Base-by-base conservation (phyloP, 169 alveolate species). In the Neospora caninum region DNA sequence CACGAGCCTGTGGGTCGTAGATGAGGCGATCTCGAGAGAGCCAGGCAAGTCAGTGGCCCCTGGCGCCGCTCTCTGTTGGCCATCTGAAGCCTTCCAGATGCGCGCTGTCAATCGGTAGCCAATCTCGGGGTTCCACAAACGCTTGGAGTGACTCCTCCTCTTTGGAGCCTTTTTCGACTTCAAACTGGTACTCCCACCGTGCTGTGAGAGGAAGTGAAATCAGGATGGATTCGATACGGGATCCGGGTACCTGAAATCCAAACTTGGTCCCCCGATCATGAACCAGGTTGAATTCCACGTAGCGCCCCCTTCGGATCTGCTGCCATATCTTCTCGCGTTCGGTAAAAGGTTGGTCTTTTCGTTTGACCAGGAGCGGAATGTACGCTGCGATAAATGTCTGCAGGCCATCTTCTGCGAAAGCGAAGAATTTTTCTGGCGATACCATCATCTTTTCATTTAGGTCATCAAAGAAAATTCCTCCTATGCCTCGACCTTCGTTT, bases 401-500 rank as follows among this genome's bases (percentile, higher is more conserved):
- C 93, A 95, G 49, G 70, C 92, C 91, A 38, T 95, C 94, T 34
- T 64, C 78, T 43, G 94, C 93, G 80, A 95, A 92, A 67, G 73
- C 91, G 91, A 89, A 54, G 73, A 83, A 87, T 36, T 83, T 91
- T 93, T 88, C 96, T 36, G 91, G 94, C 82, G 93, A 73, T 88
- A 22, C 91, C 88, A 29, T 34, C 93, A 88, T 93, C 92, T 94
- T 95, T 41, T 92, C 93, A 87, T 96, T 95, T 80, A 98, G 93
- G 92, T 97, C 98, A 89, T 98, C 99, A 93, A 97, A 98, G 93
- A 98, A 98, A 27, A 97, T 97, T 34, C 99, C 99, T 18, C 99
- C 99, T 69, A 98, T 92, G 27, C 99, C 99, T 78, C 99, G 96
- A 27, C 96, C 94, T 88, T 96, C 97, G 73, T 95, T 95, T 91